A percentile compares a stretch with the other conserved stretches of the same genome.
phyloP scores from a whole-genome alignment of 192 early-diverging fungal genomes.

The Coemansia umbellata region DNA sequence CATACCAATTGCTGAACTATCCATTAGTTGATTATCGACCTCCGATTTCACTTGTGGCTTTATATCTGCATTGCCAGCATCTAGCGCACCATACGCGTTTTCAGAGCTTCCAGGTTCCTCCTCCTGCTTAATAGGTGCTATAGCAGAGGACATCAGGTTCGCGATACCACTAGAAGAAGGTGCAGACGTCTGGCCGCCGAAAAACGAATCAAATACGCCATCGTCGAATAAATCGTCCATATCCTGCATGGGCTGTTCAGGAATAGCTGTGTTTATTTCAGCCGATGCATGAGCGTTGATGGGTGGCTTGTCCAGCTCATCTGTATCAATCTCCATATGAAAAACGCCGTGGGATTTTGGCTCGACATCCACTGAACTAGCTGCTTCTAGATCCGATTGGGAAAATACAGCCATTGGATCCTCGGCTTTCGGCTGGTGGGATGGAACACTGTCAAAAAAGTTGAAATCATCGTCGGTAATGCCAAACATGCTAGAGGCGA shows the following conservation, averaged over 20 bases:
- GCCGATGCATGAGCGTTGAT: background rate
- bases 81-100: background rate
- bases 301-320: background rate
- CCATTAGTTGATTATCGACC: no score
- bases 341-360: background rate
- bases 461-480: slow-evolving; percentile 50
- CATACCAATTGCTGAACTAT: no score
- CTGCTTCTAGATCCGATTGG: background rate
- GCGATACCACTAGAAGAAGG: background rate
- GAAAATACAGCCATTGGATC: background rate
- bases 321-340: background rate
- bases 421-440: slow-evolving; percentile 17
- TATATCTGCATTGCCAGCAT: background rate
- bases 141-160: background rate
- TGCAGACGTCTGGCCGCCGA: slow-evolving; percentile 20
- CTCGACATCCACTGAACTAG: slow-evolving; percentile 7
- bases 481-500: slow-evolving; percentile 40
- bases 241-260: slow-evolving; percentile 1
- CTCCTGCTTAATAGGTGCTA: background rate
- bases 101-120: background rate
- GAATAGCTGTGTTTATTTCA: background rate
- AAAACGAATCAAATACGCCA: slow-evolving; percentile 42
- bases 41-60: no score
- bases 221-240: slow-evolving; percentile 43
- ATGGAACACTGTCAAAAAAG: slow-evolving; percentile 42